Evolutionary conservation across 1,284 basidiomycete genomes (phyloP), one percentile per base, ranked within the genome.

Genomic region (Schizophyllum commune): DNA sequence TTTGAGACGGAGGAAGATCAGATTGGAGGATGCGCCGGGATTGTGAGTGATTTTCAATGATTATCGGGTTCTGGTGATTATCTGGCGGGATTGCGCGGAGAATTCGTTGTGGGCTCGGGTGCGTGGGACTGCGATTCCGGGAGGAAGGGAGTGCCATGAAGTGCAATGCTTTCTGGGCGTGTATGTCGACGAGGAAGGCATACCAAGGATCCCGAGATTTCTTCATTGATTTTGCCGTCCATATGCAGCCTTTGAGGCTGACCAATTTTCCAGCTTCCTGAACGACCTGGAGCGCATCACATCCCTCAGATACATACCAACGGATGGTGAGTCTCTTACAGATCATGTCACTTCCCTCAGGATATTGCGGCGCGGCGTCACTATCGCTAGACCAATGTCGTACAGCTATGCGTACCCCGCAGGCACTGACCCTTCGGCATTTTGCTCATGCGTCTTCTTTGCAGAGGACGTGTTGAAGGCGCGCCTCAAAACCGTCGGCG

Each of bases 381-480:
- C n/a, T n/a, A n/a, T n/a, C n/a, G n/a, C n/a, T n/a, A n/a, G n/a
- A n/a, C n/a, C n/a, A n/a, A n/a, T n/a, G n/a, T n/a, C n/a, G n/a
- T n/a, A n/a, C n/a, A n/a, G n/a, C n/a, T n/a, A n/a, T n/a, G n/a
- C n/a, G n/a, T n/a, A n/a, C n/a, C n/a, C n/a, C n/a, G n/a, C n/a
- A n/a, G 56, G 19, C 3, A 32, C 39, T 8, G 27, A 52, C 32
- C 21, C 32, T 63, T 63, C 67, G 52, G 67, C 57, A 4, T 39
- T n/a, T n/a, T n/a, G n/a, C n/a, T n/a, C n/a, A n/a, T n/a, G n/a
- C n/a, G n/a, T n/a, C n/a, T n/a, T n/a, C n/a, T n/a, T n/a, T n/a
- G n/a, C n/a, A 88, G 88, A 89, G 67, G 88, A 91, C 67, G 88
- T 91, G 9, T 73, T 91, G 56, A 84, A 82, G 65, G 88, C 89